These are phyloP conservation scores for Bathelium albidoporum DNA, from an alignment of 495 filamentous ascomycete genomes.

Conservation along the genomic window DNA sequence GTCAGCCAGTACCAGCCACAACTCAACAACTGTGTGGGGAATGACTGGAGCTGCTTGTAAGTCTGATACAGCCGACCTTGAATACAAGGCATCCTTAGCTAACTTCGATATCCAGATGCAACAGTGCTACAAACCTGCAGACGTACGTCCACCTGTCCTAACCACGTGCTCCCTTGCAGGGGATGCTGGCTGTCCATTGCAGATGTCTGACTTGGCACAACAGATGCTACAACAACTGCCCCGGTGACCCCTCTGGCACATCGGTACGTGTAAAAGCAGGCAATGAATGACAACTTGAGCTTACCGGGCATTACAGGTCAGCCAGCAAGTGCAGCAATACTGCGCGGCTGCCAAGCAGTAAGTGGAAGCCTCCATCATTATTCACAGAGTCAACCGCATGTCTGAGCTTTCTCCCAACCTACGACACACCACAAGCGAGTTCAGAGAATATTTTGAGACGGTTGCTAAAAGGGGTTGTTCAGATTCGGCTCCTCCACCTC, in stretches of 20 bases:
- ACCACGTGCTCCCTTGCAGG: not conserved
- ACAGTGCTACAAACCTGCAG: not conserved
- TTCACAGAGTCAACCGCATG: not conserved
- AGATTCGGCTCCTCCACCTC: constrained; percentile 7
- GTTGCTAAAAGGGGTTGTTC: not conserved
- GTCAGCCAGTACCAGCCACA: constrained; percentile 13
- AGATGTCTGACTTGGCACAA: not conserved
- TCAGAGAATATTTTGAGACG: not conserved
- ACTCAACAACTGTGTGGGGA: constrained; percentile 19
- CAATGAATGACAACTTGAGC: not conserved
- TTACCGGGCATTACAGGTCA: not conserved
- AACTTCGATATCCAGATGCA: not conserved
- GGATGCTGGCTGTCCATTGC: not conserved
- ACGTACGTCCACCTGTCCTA: not conserved
- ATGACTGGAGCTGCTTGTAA: constrained; percentile 27
- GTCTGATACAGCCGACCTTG: not conserved
- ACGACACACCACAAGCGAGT: not conserved
- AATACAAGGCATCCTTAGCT: not conserved
- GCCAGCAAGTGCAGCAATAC: constrained; percentile 18
- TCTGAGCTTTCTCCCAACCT: not conserved
- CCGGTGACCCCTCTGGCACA: constrained; percentile 2
- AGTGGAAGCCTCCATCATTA: constrained; percentile 2
- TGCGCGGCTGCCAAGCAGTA: constrained; percentile 25
- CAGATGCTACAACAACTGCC: constrained; percentile 29
- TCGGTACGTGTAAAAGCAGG: not conserved